Evolutionary conservation across 23 red algal species (phyloP).

Genomic region (Rhodosorus marinus): DNA sequence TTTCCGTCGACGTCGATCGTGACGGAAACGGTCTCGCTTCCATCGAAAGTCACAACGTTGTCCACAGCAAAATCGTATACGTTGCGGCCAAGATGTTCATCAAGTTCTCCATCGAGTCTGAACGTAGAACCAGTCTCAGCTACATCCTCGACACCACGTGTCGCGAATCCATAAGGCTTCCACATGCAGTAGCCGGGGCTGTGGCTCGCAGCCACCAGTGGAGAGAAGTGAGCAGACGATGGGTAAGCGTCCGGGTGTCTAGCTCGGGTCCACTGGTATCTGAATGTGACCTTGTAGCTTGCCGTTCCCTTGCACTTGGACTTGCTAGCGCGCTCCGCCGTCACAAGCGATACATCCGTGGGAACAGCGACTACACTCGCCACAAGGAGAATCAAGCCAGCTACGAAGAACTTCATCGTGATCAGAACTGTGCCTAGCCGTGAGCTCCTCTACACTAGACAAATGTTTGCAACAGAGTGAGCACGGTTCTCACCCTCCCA

Average conservation of each 20-base stretch:
- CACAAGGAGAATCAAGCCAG: no score
- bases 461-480: no score
- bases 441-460: no score
- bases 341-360: no score
- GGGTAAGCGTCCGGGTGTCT: not conserved
- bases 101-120: not conserved
- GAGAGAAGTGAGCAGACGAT: constrained; percentile 2
- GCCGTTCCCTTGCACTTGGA: not conserved
- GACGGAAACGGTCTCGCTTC: not conserved
- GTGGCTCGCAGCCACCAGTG: not conserved
- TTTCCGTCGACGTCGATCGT: not conserved
- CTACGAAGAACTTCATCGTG: no score
- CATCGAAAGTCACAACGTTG: not conserved
- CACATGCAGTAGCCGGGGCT: not conserved
- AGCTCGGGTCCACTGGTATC: not conserved
- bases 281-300: not conserved
- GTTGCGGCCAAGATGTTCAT: not conserved
- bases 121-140: not conserved
- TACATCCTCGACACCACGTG: constrained; percentile 1
- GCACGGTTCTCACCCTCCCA: no score
- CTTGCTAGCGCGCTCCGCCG: no score
- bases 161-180: not conserved
- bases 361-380: no score
- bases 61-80: not conserved
- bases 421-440: no score